These are phyloP conservation scores for Jaltomata sinuosa DNA, from an alignment of 257 asterid genomes.

Conservation along the genomic window DNA sequence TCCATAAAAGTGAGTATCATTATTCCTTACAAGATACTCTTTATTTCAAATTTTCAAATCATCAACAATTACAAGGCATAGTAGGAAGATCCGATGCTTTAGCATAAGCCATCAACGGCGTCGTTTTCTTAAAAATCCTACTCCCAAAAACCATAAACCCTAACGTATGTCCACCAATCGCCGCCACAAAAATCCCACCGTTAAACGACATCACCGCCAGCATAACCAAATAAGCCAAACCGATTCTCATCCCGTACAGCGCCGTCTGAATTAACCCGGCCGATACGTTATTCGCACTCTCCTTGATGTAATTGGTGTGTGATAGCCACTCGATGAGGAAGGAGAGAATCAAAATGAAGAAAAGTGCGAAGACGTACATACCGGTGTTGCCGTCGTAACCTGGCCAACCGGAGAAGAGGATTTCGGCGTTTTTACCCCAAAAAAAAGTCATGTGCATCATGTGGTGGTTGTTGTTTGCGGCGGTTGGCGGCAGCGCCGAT, in stretches of 20 bases:
- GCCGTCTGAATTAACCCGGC: constrained; percentile 43
- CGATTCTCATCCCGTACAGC: constrained; percentile 39
- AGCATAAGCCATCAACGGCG: constrained; percentile 6
- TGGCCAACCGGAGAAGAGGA: constrained; percentile 56
- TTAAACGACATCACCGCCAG: constrained; percentile 59
- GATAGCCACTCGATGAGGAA: constrained; percentile 54
- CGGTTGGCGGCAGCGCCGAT: background rate
- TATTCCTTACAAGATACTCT: background rate
- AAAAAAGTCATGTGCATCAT: constrained; percentile 74
- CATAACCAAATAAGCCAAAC: constrained; percentile 65
- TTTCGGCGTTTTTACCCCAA: constrained; percentile 54
- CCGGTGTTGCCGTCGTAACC: constrained; percentile 30
- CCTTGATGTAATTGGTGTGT: constrained; percentile 22
- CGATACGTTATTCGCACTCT: constrained; percentile 3
- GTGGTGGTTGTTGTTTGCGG: background rate
- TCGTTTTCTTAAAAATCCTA: constrained; percentile 12
- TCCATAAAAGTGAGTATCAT: no score
- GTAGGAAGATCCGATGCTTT: constrained; percentile 37
- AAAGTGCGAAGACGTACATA: constrained; percentile 39
- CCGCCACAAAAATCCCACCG: constrained; percentile 47
- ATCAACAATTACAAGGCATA: constrained; percentile 20
- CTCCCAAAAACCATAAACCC: constrained; percentile 51
- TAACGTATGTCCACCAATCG: constrained; percentile 34
- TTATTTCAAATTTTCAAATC: background rate
- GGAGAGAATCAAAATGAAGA: constrained; percentile 35